Percentiles rank a stretch among this genome's conserved stretches.
Evolutionary conservation across 306 rosid species (phyloP).

Genomic region (Betula pendula): DNA sequence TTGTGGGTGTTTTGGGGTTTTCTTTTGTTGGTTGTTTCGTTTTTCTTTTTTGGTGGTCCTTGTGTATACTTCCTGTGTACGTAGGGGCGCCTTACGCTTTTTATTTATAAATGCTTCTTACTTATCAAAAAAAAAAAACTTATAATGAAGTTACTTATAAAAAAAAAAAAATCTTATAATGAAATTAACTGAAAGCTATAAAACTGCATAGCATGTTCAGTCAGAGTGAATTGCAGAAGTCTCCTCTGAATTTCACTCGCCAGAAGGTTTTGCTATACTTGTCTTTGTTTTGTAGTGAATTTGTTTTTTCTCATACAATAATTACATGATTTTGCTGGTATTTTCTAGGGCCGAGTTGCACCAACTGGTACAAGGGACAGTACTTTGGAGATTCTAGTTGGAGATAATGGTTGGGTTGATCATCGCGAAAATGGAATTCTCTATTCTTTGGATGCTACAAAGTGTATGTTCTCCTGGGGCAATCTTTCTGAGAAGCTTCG

Average conservation of each 20-base stretch:
- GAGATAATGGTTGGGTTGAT: slow-evolving; percentile 91
- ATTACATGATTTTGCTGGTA: slow-evolving; percentile 28
- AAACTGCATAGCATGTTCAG: neutral
- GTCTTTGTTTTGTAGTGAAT: slow-evolving; percentile 19
- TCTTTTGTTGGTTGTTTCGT: too few relatives aligned
- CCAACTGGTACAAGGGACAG: slow-evolving; percentile 91
- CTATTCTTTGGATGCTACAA: slow-evolving; percentile 82
- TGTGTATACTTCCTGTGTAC: too few relatives aligned
- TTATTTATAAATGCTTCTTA: too few relatives aligned
- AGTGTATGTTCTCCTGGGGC: slow-evolving; percentile 99
- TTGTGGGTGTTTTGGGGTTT: too few relatives aligned
- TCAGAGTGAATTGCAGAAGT: neutral
- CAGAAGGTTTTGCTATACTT: slow-evolving; percentile 12
- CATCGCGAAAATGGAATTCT: slow-evolving; percentile 86
- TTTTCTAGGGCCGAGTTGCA: slow-evolving; percentile 77
- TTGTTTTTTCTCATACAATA: neutral
- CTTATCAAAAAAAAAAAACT: too few relatives aligned
- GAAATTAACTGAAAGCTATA: neutral
- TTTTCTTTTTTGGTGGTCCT: too few relatives aligned
- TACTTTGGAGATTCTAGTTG: slow-evolving; percentile 77
- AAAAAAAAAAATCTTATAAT: too few relatives aligned
- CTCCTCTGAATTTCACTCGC: neutral
- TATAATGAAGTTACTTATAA: too few relatives aligned
- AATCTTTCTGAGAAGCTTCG: slow-evolving; percentile 93
- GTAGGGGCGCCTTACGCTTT: too few relatives aligned